Evolutionary conservation across 1,139 yeast species (phyloP), one percentile per base, ranked within the genome.

Genomic region (Sugiyamaella castrensis): DNA sequence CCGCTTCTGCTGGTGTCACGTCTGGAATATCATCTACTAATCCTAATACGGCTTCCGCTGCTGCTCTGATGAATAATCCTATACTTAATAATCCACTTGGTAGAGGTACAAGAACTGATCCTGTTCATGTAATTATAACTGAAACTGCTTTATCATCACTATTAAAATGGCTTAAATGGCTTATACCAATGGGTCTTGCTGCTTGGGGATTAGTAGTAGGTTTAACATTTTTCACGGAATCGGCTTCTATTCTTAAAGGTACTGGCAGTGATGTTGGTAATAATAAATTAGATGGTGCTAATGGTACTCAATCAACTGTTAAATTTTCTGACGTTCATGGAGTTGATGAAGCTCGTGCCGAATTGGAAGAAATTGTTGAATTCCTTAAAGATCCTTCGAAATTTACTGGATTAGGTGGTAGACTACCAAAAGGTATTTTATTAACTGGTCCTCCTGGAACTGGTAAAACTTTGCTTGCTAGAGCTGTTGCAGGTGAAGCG

Each of bases 381-480:
- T 94, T 94, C 63, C 78, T 94, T 65, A 89, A 88, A 66, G 98
- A 94, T 65, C 98, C 99, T 12, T 80, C 96, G 16, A 87, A 87
- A 67, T 94, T 89, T 70, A 94, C 98, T 40, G 95, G 96, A 1
- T 76, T 94, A 47, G 99, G 99, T 56, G 99, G 98, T 47, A 89
- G 89, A 68, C 75, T 94, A 59, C 98, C 98, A 50, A 92, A 91
- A 68, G 99, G 99, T 74, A 95, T 94, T 4, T 72, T 94, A 51
- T 75, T 94, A 56, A 92, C 98, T 7, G 99, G 99, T 40, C 99
- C 99, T 35, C 99, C 99, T 35, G 99, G 99, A 71, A 94, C 99
- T 6, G 99, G 99, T 79, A 94, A 94, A 69, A 94, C 99, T 1
- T 74, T 94, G 56, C 77, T 94, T 55, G 98, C 98, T 0, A 80